phyloP scores from a whole-genome alignment of 305 asterid genomes.

The Fraxinus angustifolia region DNA sequence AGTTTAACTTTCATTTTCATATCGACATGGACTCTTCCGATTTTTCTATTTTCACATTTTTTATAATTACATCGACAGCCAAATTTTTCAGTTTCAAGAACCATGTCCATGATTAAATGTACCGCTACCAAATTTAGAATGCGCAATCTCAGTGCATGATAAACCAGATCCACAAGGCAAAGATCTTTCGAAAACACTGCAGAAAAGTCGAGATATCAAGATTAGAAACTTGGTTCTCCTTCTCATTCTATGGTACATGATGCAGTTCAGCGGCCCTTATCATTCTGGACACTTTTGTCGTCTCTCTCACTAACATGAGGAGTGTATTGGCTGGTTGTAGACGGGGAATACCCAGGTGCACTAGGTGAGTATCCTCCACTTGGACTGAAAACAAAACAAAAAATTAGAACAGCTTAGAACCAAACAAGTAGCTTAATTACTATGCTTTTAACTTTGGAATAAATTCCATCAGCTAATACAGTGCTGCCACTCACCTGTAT shows the following conservation, averaged over 20 bases:
- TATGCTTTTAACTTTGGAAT: background rate
- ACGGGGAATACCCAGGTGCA: conserved; percentile 94
- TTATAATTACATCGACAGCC: background rate
- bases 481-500: conserved; percentile 54
- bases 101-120: background rate
- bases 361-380: conserved; percentile 95
- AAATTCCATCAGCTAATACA: background rate
- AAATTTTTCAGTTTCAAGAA: background rate
- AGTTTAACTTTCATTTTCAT: background rate
- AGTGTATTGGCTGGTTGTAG: conserved; percentile 85
- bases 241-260: background rate
- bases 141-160: background rate
- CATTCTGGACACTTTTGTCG: conserved; percentile 59
- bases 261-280: conserved; percentile 33
- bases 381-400: conserved; percentile 50
- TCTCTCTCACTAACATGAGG: conserved; percentile 57
- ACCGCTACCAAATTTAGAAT: background rate
- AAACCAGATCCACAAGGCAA: background rate
- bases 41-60: background rate
- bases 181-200: background rate
- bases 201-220: background rate
- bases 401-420: background rate
- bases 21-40: background rate
- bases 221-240: background rate
- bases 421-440: background rate